Percentiles rank a stretch among this genome's conserved stretches.
Evolutionary conservation across 2,329 filamentous ascomycete genomes (phyloP).

Genomic region (Colletotrichum endophyticum): DNA sequence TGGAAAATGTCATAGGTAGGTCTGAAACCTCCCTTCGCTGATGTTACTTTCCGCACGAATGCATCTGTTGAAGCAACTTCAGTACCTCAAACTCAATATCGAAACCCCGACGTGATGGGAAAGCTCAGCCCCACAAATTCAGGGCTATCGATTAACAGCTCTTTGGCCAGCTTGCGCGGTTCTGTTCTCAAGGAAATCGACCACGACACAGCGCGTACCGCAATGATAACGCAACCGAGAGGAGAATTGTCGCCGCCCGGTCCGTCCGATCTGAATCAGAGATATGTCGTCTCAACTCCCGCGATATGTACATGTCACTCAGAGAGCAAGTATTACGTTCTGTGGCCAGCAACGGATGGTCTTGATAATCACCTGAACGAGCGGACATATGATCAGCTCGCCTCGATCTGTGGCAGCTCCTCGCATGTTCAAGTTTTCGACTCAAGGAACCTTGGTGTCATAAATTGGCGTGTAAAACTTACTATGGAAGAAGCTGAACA

Average conservation of each 20-base stretch:
- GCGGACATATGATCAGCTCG: neutral
- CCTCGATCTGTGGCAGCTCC: neutral
- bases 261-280: neutral
- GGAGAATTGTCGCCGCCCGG: rapidly evolving
- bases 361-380: neutral
- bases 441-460: neutral
- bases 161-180: neutral
- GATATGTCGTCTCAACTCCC: no score
- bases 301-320: neutral
- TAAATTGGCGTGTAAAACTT: neutral
- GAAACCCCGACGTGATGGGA: neutral
- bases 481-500: neutral
- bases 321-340: neutral
- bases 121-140: neutral
- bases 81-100: neutral
- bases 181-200: neutral
- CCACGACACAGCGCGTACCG: neutral
- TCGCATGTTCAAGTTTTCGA: neutral
- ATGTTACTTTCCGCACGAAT: neutral
- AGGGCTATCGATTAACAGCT: neutral
- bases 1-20: neutral
- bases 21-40: neutral
- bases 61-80: neutral
- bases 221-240: rapidly evolving
- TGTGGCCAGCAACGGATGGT: neutral